These are phyloP conservation scores for Tylopilus subfusipes DNA, from an alignment of 768 basidiomycete genomes.

Conservation along the genomic window DNA sequence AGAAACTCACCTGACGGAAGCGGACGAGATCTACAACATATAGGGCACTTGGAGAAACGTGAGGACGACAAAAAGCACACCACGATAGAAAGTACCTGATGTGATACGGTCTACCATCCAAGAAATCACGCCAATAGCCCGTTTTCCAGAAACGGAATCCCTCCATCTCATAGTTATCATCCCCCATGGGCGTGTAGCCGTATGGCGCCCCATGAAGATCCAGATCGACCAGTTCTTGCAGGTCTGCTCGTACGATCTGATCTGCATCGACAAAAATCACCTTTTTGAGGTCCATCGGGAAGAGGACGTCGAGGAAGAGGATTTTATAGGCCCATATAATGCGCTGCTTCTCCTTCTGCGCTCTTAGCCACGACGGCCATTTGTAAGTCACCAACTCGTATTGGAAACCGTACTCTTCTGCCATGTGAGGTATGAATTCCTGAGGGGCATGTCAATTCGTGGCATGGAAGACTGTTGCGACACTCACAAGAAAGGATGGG, in stretches of 20 bases:
- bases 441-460: conserved; percentile 27
- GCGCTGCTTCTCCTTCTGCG: conserved; percentile 95
- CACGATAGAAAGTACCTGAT: conserved; percentile 63
- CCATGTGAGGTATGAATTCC: conserved; percentile 95
- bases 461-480: background rate
- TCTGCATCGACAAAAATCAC: conserved; percentile 99
- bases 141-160: conserved; percentile 99
- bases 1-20: conserved; percentile 72
- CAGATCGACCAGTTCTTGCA: conserved; percentile 91
- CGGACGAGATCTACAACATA: conserved; percentile 95
- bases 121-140: conserved; percentile 90
- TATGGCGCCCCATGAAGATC: conserved; percentile 93
- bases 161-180: conserved; percentile 93
- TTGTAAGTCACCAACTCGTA: conserved; percentile 99
- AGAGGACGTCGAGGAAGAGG: conserved; percentile 96
- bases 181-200: conserved; percentile 96
- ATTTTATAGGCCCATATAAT: conserved; percentile 99
- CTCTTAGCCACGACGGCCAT: conserved; percentile 98
- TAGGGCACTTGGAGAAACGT: conserved; percentile 61
- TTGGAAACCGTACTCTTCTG: conserved; percentile 87
- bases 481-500: conserved; percentile 84
- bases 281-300: conserved; percentile 98
- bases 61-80: background rate
- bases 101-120: conserved; percentile 84
- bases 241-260: conserved; percentile 94